Evolutionary conservation across 2,329 filamentous ascomycete species (phyloP), one percentile per base, ranked within the genome.

Genomic region (Leptographium procerum): DNA sequence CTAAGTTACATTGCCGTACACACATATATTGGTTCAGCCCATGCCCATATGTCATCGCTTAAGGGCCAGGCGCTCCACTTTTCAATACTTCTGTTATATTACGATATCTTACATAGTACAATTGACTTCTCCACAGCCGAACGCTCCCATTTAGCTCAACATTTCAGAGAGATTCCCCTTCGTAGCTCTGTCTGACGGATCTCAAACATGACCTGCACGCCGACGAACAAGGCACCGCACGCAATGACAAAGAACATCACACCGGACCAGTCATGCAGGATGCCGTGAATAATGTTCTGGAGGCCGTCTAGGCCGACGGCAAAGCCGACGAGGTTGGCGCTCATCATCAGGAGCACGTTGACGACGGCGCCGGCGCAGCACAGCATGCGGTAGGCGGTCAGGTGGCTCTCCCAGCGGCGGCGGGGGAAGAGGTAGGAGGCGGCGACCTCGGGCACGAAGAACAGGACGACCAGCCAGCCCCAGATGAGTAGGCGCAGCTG

Each of bases 181-280:
- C 92, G 81, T 72, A 85, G 83, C 76, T 99, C 94, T 48, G 80
- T 78, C 74, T 96, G 89, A 56, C 94, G 79, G 64, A 95, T 81
- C 76, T 99, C 94, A 75, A 97, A 96, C 94, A 99, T 99, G 67
- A 96, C 76, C 74, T 97, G 92, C 48, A 88, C 82, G 29, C 87
- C 91, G 0, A 91, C 84, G 69, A 96, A 99, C 10, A 97, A 72
- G 50, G 82, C 84, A n/a, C 71, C 73, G 66, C 84, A 92, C 4
- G 90, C 88, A 3, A 77, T 77, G 13, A 84, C 68, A 51, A 97
- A 72, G 69, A 96, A 99, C 1, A 82, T 69, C 11, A 88, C 68
- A 0, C 84, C 84, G 50, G 84, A 84, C 75, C 84, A 89, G 59
- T 88, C 88, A 22, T 82, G 82, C 56, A 95, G 75, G 59, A 97